A percentile compares a stretch with the other conserved stretches of the same genome.
phyloP scores from a whole-genome alignment of 2,329 filamentous ascomycete species.

The Pseudocercospora cruenta region DNA sequence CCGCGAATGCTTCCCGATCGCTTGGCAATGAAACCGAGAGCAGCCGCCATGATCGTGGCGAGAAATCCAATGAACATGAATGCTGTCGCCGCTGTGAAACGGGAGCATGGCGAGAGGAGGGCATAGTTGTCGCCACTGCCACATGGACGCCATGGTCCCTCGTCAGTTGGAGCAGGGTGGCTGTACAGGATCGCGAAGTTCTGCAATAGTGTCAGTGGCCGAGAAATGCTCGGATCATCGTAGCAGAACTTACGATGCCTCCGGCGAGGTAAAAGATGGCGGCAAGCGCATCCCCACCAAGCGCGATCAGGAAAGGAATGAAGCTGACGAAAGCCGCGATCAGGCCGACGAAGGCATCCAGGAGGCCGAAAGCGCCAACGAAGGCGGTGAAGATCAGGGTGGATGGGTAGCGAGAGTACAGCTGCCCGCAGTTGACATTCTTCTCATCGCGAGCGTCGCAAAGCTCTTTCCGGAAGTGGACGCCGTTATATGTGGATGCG shows the following conservation, averaged over 20 bases:
- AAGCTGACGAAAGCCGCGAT: slow-evolving; percentile 16
- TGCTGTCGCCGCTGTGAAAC: slow-evolving; percentile 13
- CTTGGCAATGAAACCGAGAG: slow-evolving; percentile 13
- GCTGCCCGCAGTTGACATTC: slow-evolving; percentile 1
- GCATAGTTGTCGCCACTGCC: not conserved
- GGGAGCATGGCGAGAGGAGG: slow-evolving; percentile 3
- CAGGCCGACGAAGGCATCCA: slow-evolving; percentile 21
- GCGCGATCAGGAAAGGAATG: slow-evolving; percentile 12
- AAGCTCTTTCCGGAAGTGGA: not conserved
- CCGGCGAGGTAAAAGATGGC: slow-evolving; percentile 25
- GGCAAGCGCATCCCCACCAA: slow-evolving; percentile 19
- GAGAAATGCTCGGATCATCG: no score
- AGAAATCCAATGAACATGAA: slow-evolving; percentile 24
- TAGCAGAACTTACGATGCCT: slow-evolving; percentile 15
- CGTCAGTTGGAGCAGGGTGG: not conserved
- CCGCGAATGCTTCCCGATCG: not conserved
- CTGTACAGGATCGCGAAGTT: slow-evolving; percentile 14
- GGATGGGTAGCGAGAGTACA: slow-evolving; percentile 7
- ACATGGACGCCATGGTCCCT: not conserved
- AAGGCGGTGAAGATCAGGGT: slow-evolving; percentile 16
- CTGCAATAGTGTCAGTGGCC: not conserved
- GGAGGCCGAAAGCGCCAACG: slow-evolving; percentile 20
- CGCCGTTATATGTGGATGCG: not conserved
- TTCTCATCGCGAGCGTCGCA: not conserved
- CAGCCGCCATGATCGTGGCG: slow-evolving; percentile 12